These are phyloP conservation scores for Acorus calamus DNA, from an alignment of 106 monocot genomes.

Conservation along the genomic window DNA sequence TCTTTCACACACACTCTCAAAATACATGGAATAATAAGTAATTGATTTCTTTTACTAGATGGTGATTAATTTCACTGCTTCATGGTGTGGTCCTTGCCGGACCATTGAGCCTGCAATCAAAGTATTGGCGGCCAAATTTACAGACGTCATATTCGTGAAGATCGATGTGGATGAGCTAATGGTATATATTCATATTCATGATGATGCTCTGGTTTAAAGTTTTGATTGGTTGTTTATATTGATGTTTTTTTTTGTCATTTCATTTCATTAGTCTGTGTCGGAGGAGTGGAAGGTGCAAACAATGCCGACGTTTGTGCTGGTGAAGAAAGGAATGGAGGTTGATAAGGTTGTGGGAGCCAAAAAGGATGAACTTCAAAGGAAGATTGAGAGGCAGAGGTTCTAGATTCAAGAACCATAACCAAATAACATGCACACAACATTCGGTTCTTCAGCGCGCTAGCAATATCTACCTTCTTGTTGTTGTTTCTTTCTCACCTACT, in stretches of 20 bases:
- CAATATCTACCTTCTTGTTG: too few species aligned
- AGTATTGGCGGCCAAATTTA: not conserved
- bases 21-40: not conserved
- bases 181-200: not conserved
- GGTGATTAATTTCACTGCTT: conserved; percentile 6
- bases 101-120: conserved; percentile 2
- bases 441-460: too few species aligned
- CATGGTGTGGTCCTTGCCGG: conserved; percentile 4
- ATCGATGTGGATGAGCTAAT: conserved; percentile 6
- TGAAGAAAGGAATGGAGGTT: conserved; percentile 52
- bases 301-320: conserved; percentile 74
- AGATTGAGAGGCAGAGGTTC: conserved; percentile 14
- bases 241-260: not conserved
- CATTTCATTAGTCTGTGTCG: conserved; percentile 17
- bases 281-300: conserved; percentile 67
- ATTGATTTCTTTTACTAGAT: not conserved
- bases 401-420: too few species aligned
- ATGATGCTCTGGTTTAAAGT: not conserved
- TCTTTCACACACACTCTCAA: too few species aligned
- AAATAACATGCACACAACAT: too few species aligned
- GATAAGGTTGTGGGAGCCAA: conserved; percentile 51
- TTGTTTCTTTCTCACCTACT: too few species aligned
- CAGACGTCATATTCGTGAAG: conserved; percentile 1
- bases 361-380: conserved; percentile 49
- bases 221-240: not conserved